Base-by-base conservation (phyloP, 2,329 filamentous ascomycete species). In the Westerdykella sp. region DNA sequence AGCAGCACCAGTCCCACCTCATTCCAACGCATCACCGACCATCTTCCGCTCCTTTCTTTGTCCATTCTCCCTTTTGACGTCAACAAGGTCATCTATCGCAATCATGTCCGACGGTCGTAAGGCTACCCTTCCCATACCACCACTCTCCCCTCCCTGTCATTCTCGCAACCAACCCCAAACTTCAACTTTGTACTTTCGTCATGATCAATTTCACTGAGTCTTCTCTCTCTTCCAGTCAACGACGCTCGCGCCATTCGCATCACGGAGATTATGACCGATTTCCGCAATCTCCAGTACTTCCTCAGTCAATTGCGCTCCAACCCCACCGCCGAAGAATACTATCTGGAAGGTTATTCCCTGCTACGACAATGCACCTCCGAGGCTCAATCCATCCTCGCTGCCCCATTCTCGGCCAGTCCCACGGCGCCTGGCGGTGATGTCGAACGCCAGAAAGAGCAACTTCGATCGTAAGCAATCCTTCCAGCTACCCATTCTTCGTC, bases 181-280 rank as follows among this genome's bases (percentile, higher is more conserved):
- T 16, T 6, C 5, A 22, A 13, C n/a, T 15, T 28, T 31, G 6
- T 41, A 45, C 46, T 51, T 60, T 12, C 9, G 25, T 28, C 11
- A 28, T 28, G 25, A 28, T 4, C 2, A 28, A 9, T 28, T 28
- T 28, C 25, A 28, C 25, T 28, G 25, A 47, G 59, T 38, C 45
- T 16, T 32, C 22, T 25, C 34, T 4, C 14, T 34, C 35, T 34
- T 43, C 13, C 59, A 83, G 80, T 81, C 54, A 83, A 83, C 58
- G 73, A 81, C 59, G 78, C 77, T 45, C 77, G 80, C 57, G 79
- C 80, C 39, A 70, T 83, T 61, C 75, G 80, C 53, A 68, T 83
- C 51, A 71, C 78, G 37, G 80, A 83, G 63, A 74, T 83, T 58
- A 79, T 83, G 69, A 75, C 74, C 49, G 80, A 83, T 66, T 83